Conservation (phyloP, 257 asterid species). For the Rubia yunnanensis region DNA sequence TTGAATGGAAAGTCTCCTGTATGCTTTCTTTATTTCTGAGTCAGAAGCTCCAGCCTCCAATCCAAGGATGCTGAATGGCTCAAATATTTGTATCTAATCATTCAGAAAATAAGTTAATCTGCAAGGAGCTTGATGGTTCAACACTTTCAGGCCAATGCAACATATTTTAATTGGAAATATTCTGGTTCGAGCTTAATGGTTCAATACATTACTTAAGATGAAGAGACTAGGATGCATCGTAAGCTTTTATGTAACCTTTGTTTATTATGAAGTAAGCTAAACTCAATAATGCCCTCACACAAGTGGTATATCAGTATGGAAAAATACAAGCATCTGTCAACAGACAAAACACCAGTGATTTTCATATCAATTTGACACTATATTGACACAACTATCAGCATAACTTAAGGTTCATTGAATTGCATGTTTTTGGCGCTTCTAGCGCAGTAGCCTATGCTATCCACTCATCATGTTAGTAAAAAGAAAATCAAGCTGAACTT, state of each 20-base stretch:
- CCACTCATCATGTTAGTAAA: neutral
- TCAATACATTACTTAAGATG: neutral
- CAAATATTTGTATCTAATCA: conserved; percentile 65
- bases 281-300: neutral
- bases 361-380: neutral
- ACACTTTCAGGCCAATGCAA: neutral
- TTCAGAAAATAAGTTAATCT: neutral
- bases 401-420: neutral
- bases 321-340: neutral
- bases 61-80: conserved; percentile 96
- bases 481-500: neutral
- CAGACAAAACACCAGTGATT: neutral
- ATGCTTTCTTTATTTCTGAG: conserved; percentile 93
- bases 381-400: neutral
- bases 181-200: neutral
- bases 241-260: neutral
- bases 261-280: neutral
- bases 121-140: conserved; percentile 1
- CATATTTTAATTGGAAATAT: neutral
- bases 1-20: conserved; percentile 87
- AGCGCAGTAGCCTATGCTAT: neutral
- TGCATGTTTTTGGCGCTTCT: conserved; percentile 1
- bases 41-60: conserved; percentile 87
- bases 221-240: neutral
- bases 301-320: neutral